Base-by-base conservation (phyloP, 208 protist genomes). In the Acanthamoeba culbertsoni region DNA sequence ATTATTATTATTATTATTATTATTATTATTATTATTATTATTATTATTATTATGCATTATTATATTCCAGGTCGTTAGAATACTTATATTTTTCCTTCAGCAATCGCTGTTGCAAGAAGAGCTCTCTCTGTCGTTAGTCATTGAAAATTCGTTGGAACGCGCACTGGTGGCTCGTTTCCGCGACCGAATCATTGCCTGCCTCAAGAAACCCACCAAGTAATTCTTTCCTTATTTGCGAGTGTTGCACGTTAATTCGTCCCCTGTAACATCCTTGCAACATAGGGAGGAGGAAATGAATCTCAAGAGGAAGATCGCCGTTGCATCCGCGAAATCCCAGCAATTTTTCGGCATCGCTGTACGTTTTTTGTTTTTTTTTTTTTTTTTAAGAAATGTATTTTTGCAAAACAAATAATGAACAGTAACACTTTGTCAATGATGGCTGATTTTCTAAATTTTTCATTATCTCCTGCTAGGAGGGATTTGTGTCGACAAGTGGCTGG, bases 251-350 rank as follows among this genome's bases (percentile, higher is more conserved):
- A n/a, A n/a, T n/a, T n/a, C n/a, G n/a, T n/a, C n/a, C 37, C 37
- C 43, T 62, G 18, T n/a, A 16, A 33, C 48, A 8, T 57, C 59
- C 1, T 59, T 31, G 3, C 28, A 62, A 7, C 16, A 42, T 23
- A 82, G 71, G 71, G 71, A 82, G 7, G 71, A 82, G 43, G 71
- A 82, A 35, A 82, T 82, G 71, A 18, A 43, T 23, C 71, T 82
- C 42, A 43, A 53, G 42, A 16, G 71, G 1, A 33, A 82, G 42
- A 8, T 82, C 26, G 71, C 71, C 12, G 71, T 35, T 35, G 71
- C 43, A 20, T 51, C 37, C 20, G 31, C 42, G 20, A 82, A 51
- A 28, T 35, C 42, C 14, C 71, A 82, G 43, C n/a, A 16, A 16
- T 82, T 82, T 12, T 82, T 82, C 26, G 71, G 71, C 37, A 43